Base-by-base conservation (phyloP, 108 stramenopile genomes). In the Schizochytrium sp. region DNA sequence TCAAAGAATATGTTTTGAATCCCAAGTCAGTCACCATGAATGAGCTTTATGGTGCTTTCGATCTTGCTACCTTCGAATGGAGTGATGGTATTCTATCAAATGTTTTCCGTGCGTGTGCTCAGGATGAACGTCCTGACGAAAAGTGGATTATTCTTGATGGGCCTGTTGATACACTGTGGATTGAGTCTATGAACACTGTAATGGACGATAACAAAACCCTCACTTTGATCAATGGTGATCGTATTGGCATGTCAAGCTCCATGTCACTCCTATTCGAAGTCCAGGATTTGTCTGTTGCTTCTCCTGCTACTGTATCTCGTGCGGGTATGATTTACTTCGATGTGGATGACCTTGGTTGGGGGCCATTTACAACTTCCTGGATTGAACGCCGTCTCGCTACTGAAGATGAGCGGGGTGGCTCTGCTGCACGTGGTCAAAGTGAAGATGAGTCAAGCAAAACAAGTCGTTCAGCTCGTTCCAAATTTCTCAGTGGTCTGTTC, bases 161-260 rank as follows among this genome's bases (percentile, higher is more conserved):
- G 4, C 95, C 95, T 4, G 92, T 95, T 57, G 95, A 95, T 61
- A 94, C 95, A 3, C 83, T 95, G 87, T 95, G 95, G 95, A 95
- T 95, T 55, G 95, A 95, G 72, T 87, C 73, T 64, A 95, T 95
- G 95, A 95, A 95, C 90, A 92, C 93, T 41, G 95, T 95, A 15
- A 95, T 95, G 95, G 95, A 95, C 89, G 95, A 95, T 72, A 95
- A 95, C 90, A 94, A 94, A 87, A 94, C 94, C n/a, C 58, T 95
- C 59, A 95, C 95, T 53, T 90, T 95, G n/a, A 95, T 95, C 93
- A 95, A 95, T 57, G 95, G 95, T 53, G 95, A 95, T 47, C 92
- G 94, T 5, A 95, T 95, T 60, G 92, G 93, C 3, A 91, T 95
- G 41, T 93, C 93, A 40, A 92, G 61, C 61, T 91, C 93, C 50